phyloP scores from a whole-genome alignment of 1,139 yeast genomes.

The Pichia sp. region DNA sequence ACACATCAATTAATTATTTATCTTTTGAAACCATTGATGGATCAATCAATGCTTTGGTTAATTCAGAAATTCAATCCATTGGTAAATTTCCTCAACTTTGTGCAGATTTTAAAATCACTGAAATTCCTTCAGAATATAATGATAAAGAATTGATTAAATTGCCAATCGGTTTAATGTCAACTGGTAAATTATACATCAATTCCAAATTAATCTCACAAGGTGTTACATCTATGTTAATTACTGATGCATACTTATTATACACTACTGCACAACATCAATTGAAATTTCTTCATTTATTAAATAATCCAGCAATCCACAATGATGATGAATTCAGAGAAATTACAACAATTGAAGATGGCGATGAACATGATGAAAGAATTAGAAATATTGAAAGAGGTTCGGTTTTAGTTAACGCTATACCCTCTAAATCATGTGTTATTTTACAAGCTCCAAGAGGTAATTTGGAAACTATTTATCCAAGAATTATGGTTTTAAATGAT shows the following conservation, averaged over 20 bases:
- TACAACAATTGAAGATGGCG: conserved; percentile 14
- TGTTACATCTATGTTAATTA: conserved; percentile 73
- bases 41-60: conserved; percentile 39
- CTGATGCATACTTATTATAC: conserved; percentile 68
- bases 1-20: conserved; percentile 47
- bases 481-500: conserved; percentile 83
- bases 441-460: conserved; percentile 96
- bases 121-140: conserved; percentile 21
- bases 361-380: conserved; percentile 63
- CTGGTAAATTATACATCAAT: conserved; percentile 70
- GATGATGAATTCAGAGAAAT: conserved; percentile 23
- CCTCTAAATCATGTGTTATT: conserved; percentile 76
- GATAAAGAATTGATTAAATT: conserved; percentile 24
- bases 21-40: conserved; percentile 65
- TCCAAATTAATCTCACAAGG: conserved; percentile 60
- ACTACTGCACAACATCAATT: conserved; percentile 86
- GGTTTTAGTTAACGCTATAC: conserved; percentile 68
- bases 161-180: conserved; percentile 63
- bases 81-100: conserved; percentile 65
- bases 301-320: conserved; percentile 20
- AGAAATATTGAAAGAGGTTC: conserved; percentile 92
- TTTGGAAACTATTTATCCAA: conserved; percentile 85
- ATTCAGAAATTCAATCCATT: conserved; percentile 22
- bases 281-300: conserved; percentile 68
- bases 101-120: conserved; percentile 51